Conservation (phyloP, 2,329 filamentous ascomycete genomes). For the Dactylellina cionopaga region DNA sequence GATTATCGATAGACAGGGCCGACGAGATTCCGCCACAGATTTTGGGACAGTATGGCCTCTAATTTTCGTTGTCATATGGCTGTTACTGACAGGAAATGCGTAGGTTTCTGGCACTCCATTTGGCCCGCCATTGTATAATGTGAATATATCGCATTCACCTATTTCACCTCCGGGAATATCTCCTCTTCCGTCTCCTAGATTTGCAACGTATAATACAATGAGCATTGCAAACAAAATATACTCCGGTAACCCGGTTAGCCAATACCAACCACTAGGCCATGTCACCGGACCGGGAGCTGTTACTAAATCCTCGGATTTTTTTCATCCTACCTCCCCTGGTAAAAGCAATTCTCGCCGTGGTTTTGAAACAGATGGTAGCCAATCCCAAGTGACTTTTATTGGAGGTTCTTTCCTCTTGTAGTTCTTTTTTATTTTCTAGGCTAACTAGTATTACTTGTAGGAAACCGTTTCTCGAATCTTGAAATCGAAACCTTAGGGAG, state of each 20-base stretch:
- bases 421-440: slow-evolving; percentile 57
- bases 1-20: slow-evolving; percentile 53
- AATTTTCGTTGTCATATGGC: background rate
- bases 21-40: slow-evolving; percentile 54
- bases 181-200: slow-evolving; percentile 56
- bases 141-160: slow-evolving; percentile 48
- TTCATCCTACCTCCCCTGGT: slow-evolving; percentile 32
- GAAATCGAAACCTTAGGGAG: slow-evolving; percentile 82
- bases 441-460: slow-evolving; percentile 53
- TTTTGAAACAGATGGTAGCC: slow-evolving; percentile 33
- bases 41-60: slow-evolving; percentile 52
- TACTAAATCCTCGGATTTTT: slow-evolving; percentile 33
- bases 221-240: slow-evolving; percentile 55
- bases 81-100: slow-evolving; percentile 22
- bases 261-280: slow-evolving; percentile 54
- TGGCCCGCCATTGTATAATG: slow-evolving; percentile 56
- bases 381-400: background rate
- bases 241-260: slow-evolving; percentile 53
- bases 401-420: no score
- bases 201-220: slow-evolving; percentile 56
- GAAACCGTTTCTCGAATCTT: slow-evolving; percentile 82
- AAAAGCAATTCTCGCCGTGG: slow-evolving; percentile 52
- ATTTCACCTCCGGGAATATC: slow-evolving; percentile 56
- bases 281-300: background rate
- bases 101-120: slow-evolving; percentile 51